These are phyloP conservation scores for Pseudocercospora musae DNA, from an alignment of 2,329 filamentous ascomycete genomes.

Conservation along the genomic window DNA sequence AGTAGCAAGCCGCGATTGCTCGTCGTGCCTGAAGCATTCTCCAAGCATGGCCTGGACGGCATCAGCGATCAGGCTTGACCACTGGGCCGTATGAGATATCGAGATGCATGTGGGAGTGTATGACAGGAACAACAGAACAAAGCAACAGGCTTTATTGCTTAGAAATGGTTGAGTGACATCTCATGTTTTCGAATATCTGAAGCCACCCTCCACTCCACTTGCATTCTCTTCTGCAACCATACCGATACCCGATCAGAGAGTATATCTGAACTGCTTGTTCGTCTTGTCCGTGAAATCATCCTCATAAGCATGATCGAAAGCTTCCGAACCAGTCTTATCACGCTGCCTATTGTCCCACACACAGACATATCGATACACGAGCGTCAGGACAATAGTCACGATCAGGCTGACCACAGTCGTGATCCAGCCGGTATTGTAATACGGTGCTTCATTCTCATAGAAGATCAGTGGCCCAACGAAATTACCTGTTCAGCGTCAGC, in stretches of 20 bases:
- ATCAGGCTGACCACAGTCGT: slow-evolving; percentile 36
- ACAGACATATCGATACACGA: slow-evolving; percentile 47
- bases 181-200: too few species aligned
- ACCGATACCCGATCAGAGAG: background rate
- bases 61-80: background rate
- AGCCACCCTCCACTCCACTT: too few species aligned
- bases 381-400: slow-evolving; percentile 36
- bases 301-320: slow-evolving; percentile 52
- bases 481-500: slow-evolving; percentile 33
- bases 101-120: background rate
- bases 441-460: slow-evolving; percentile 41
- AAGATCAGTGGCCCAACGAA: slow-evolving; percentile 47
- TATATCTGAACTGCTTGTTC: slow-evolving; percentile 24
- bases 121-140: background rate
- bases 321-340: slow-evolving; percentile 46
- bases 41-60: background rate
- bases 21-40: background rate
- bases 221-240: too few species aligned
- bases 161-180: too few species aligned
- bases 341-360: slow-evolving; percentile 45
- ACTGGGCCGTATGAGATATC: background rate
- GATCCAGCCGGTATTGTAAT: slow-evolving; percentile 42
- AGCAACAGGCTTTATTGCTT: too few species aligned
- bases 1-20: too few species aligned
- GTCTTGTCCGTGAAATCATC: slow-evolving; percentile 51